These are phyloP conservation scores for Phtheirospermum japonicum DNA, from an alignment of 257 asterid genomes.

Conservation along the genomic window DNA sequence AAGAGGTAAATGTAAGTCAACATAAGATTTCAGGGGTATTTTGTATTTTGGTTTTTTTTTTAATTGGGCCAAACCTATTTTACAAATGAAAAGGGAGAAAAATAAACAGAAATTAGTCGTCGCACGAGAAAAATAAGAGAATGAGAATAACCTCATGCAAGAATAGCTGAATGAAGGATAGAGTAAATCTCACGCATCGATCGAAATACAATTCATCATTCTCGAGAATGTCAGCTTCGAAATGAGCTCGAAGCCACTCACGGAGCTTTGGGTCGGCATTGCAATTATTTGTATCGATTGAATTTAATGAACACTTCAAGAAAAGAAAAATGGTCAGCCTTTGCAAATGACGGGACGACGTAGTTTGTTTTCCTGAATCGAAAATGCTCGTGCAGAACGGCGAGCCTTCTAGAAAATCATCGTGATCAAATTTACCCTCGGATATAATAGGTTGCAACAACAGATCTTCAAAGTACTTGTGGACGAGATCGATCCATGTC, in stretches of 20 bases:
- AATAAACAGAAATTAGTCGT: background rate
- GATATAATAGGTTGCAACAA: constrained; percentile 46
- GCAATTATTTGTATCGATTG: constrained; percentile 32
- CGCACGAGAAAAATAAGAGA: constrained; percentile 12
- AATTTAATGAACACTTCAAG: constrained; percentile 59
- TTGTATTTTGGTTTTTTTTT: too few species aligned
- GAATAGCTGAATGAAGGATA: constrained; percentile 71
- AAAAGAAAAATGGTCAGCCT: constrained; percentile 68
- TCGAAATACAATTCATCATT: constrained; percentile 40
- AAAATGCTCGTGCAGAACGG: constrained; percentile 57
- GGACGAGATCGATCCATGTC: constrained; percentile 63
- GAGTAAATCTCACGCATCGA: constrained; percentile 48
- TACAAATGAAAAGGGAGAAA: too few species aligned
- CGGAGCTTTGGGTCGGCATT: constrained; percentile 44
- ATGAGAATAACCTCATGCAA: constrained; percentile 77
- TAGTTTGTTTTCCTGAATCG: constrained; percentile 37
- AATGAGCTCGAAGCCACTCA: constrained; percentile 64
- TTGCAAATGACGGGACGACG: constrained; percentile 54
- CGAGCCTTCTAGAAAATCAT: constrained; percentile 61
- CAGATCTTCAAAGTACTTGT: constrained; percentile 61
- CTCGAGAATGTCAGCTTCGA: constrained; percentile 43
- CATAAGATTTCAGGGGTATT: too few species aligned
- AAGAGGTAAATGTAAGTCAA: background rate
- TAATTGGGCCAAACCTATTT: too few species aligned
- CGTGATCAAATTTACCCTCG: constrained; percentile 33